Percentiles rank a stretch among this genome's conserved stretches.
phyloP scores from a whole-genome alignment of 2,329 filamentous ascomycete genomes.

The Calonectria pseudoreteaudii region DNA sequence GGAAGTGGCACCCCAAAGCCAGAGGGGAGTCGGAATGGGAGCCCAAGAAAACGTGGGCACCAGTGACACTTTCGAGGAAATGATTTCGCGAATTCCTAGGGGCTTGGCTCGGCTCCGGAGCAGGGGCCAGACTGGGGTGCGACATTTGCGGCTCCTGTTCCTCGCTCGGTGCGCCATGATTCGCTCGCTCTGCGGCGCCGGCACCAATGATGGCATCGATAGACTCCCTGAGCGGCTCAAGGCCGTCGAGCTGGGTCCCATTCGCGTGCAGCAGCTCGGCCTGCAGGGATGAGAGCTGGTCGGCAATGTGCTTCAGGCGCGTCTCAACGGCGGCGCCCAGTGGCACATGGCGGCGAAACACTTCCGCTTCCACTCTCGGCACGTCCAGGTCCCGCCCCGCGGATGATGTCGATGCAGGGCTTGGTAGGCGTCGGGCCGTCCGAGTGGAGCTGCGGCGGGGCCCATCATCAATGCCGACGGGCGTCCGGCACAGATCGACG shows the following conservation, averaged over 20 bases:
- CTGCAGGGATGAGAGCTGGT: not conserved
- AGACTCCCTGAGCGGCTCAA: not conserved
- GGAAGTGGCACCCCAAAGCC: not conserved
- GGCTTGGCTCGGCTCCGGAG: not conserved
- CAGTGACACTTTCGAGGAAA: not conserved
- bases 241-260: not conserved
- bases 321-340: not conserved
- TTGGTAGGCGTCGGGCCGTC: not conserved
- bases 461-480: not conserved
- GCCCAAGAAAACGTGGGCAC: not conserved
- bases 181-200: not conserved
- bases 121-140: not conserved
- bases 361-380: not conserved
- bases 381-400: not conserved
- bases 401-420: not conserved
- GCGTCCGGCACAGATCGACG: not conserved
- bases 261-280: slow-evolving; percentile 1
- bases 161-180: not conserved
- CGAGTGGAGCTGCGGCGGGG: not conserved
- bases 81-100: not conserved
- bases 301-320: not conserved
- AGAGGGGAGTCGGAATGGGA: not conserved
- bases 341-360: not conserved
- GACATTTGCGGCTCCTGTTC: not conserved
- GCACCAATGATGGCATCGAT: not conserved